These are phyloP conservation scores for sweet orange (Citrus sinensis) DNA, from an alignment of 345 rosid genomes.

Conservation along the genomic window DNA sequence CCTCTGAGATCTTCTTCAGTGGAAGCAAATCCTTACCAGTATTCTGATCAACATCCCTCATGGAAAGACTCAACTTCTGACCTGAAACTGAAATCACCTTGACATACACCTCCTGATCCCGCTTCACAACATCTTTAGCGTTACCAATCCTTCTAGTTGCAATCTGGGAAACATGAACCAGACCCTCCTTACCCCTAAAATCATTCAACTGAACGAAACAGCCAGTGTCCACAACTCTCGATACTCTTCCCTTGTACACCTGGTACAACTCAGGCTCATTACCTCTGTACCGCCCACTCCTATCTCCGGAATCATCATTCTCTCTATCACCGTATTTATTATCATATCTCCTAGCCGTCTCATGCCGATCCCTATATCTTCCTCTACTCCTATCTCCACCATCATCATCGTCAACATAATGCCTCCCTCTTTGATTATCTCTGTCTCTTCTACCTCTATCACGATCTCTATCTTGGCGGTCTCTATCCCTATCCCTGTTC, in stretches of 20 bases:
- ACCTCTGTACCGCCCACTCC: conserved; percentile 13
- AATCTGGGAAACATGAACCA: conserved; percentile 87
- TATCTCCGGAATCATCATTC: conserved; percentile 19
- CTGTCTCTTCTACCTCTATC: conserved; percentile 24
- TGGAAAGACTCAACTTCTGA: conserved; percentile 63
- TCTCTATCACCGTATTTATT: conserved; percentile 19
- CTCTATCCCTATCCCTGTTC: conserved; percentile 15
- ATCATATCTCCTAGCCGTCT: conserved; percentile 28
- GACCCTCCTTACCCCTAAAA: conserved; percentile 83
- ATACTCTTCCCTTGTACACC: conserved; percentile 77
- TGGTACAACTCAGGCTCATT: conserved; percentile 68
- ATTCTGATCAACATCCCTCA: conserved; percentile 86
- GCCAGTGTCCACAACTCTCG: conserved; percentile 80
- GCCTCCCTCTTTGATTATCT: conserved; percentile 19
- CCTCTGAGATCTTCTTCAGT: conserved; percentile 46
- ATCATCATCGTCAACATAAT: conserved; percentile 2
- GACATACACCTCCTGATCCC: conserved; percentile 75
- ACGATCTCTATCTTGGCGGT: conserved; percentile 6
- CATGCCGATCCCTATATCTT: conserved; percentile 20
- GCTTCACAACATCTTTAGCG: conserved; percentile 66
- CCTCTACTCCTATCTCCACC: conserved; percentile 19
- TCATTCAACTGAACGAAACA: conserved; percentile 80
- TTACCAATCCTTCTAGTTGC: conserved; percentile 54
- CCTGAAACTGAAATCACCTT: conserved; percentile 68
- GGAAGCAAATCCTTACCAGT: conserved; percentile 84